These are phyloP conservation scores for Urtica urens DNA, from an alignment of 306 rosid species.

Conservation along the genomic window DNA sequence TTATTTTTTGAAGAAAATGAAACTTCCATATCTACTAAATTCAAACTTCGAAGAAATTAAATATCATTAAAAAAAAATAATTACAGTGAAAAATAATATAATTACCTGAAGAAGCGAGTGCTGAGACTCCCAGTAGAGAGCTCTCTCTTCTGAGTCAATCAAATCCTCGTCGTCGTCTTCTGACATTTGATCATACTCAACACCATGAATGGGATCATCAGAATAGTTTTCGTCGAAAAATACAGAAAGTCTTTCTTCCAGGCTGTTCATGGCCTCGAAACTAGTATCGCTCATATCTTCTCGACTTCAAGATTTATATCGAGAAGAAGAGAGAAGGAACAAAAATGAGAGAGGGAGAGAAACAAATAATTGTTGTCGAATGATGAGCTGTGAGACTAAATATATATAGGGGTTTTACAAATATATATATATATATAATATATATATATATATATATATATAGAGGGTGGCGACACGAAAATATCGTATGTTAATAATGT, in stretches of 20 bases:
- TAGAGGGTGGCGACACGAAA: not conserved
- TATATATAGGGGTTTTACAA: too few species aligned
- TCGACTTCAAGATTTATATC: not conserved
- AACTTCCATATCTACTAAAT: too few species aligned
- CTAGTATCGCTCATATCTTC: not conserved
- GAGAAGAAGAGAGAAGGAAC: not conserved
- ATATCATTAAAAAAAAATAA: not conserved
- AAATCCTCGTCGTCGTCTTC: conserved; percentile 12
- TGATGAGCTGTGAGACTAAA: not conserved
- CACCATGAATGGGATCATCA: not conserved
- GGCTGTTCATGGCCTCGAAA: conserved; percentile 30
- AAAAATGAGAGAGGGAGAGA: too few species aligned
- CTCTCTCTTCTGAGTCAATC: conserved; percentile 10
- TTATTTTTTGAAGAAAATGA: too few species aligned
- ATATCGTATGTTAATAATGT: too few species aligned
- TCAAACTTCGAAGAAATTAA: not conserved
- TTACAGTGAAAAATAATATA: not conserved
- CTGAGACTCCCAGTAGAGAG: conserved; percentile 57
- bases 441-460: not conserved
- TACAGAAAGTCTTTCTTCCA: conserved; percentile 36
- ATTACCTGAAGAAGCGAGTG: conserved; percentile 38
- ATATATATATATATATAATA: not conserved
- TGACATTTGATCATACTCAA: conserved; percentile 5
- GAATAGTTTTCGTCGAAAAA: conserved; percentile 16
- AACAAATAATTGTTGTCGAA: not conserved